phyloP scores from a whole-genome alignment of 2,329 filamentous ascomycete species.

The Venturia asperata region DNA sequence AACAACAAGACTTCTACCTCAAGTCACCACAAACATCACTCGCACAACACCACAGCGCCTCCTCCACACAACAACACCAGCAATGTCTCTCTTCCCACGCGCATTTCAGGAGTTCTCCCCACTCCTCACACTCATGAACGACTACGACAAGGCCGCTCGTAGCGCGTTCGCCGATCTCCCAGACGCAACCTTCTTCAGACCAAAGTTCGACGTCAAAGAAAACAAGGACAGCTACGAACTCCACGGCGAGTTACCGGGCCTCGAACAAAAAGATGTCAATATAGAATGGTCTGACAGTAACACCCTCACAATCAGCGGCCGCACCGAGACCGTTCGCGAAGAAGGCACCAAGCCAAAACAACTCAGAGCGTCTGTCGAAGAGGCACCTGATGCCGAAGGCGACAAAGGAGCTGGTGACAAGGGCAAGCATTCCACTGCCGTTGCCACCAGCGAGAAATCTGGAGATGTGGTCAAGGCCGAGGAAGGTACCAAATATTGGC shows the following conservation, averaged over 20 bases:
- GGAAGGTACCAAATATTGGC: conserved; percentile 57
- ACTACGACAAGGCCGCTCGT: conserved; percentile 35
- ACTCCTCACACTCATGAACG: conserved; percentile 43
- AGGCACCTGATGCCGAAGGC: conserved; percentile 35
- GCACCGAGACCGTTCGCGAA: conserved; percentile 57
- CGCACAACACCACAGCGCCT: conserved; percentile 24
- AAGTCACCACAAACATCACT: conserved; percentile 23
- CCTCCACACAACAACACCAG: conserved; percentile 17
- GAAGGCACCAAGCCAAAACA: conserved; percentile 13
- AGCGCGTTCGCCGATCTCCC: conserved; percentile 48
- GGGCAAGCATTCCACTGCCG: conserved; percentile 24
- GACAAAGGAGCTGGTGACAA: conserved; percentile 14
- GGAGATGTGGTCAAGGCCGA: conserved; percentile 33
- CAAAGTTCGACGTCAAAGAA: conserved; percentile 74
- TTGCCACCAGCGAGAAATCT: conserved; percentile 29
- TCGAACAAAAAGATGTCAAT: conserved; percentile 64
- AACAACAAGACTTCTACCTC: conserved; percentile 27
- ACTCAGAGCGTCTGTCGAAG: conserved; percentile 54
- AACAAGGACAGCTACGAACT: conserved; percentile 62
- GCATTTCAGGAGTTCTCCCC: conserved; percentile 35
- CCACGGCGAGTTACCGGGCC: conserved; percentile 70
- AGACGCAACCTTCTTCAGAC: conserved; percentile 47
- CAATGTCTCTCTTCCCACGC: conserved; percentile 38
- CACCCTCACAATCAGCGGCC: conserved; percentile 64
- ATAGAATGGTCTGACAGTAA: conserved; percentile 74